A percentile compares a stretch with the other conserved stretches of the same genome.
Conservation (phyloP, 2,329 filamentous ascomycete genomes). For the Paecilomyces sp. region DNA sequence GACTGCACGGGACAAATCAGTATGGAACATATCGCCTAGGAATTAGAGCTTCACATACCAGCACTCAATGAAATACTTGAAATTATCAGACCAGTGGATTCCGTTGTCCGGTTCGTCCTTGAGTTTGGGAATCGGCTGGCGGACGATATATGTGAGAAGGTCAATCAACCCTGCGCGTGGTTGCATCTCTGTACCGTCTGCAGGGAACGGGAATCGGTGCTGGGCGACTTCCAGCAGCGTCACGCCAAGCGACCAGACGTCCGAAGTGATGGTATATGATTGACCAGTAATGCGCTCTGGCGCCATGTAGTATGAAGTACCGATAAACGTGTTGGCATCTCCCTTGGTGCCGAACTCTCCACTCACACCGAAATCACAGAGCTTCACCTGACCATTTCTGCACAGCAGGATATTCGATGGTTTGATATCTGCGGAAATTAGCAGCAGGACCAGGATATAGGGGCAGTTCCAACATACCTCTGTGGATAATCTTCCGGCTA, state of each 20-base stretch:
- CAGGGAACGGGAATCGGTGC: conserved; percentile 95
- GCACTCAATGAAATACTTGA: conserved; percentile 99
- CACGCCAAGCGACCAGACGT: conserved; percentile 96
- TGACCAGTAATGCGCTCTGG: conserved; percentile 96
- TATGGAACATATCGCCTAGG: neutral
- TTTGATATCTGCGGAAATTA: conserved; percentile 66
- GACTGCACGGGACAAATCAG: conserved; percentile 44
- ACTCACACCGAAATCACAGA: conserved; percentile 96
- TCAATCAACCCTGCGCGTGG: conserved; percentile 89
- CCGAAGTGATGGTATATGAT: conserved; percentile 96
- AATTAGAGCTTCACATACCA: conserved; percentile 60
- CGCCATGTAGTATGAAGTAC: conserved; percentile 98
- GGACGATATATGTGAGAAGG: conserved; percentile 92
- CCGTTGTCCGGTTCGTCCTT: conserved; percentile 88
- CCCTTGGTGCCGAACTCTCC: conserved; percentile 98
- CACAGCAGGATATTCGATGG: conserved; percentile 94
- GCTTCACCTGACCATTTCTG: conserved; percentile 86
- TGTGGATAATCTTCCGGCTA: conserved; percentile 92
- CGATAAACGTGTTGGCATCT: conserved; percentile 97
- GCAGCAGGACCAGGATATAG: conserved; percentile 3
- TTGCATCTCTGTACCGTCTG: conserved; percentile 92
- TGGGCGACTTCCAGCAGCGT: conserved; percentile 98
- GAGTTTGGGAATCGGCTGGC: conserved; percentile 87
- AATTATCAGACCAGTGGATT: conserved; percentile 92
- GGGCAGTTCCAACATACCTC: conserved; percentile 39